These are phyloP conservation scores for Arctium minus DNA, from an alignment of 129 eudicot genomes.

Conservation along the genomic window DNA sequence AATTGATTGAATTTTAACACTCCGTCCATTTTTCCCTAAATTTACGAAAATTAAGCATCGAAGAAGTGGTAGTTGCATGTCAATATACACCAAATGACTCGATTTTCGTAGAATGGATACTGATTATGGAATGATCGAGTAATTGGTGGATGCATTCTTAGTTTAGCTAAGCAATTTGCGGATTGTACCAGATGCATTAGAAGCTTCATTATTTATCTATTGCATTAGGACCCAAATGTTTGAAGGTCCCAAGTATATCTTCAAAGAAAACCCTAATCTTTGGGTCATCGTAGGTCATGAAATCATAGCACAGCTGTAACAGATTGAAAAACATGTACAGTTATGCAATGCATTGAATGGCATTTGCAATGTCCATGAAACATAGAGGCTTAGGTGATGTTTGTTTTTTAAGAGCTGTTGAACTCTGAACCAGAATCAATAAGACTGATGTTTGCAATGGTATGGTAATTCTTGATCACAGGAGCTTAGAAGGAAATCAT, in stretches of 20 bases:
- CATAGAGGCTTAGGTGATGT: background rate
- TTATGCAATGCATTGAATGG: background rate
- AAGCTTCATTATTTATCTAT: too few relatives aligned
- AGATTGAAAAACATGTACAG: background rate
- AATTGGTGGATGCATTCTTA: background rate
- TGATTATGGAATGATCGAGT: background rate
- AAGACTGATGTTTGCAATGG: background rate
- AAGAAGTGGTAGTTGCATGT: background rate
- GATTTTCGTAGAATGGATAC: background rate
- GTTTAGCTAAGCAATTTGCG: background rate
- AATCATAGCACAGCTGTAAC: background rate
- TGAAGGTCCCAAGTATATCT: background rate
- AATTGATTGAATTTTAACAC: background rate
- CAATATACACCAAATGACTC: background rate
- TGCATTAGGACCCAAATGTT: background rate
- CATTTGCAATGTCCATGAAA: background rate
- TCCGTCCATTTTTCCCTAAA: background rate
- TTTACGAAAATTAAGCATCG: background rate
- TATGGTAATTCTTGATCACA: constrained; percentile 20
- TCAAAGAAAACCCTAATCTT: background rate
- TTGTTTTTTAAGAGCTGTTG: background rate
- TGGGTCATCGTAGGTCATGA: background rate
- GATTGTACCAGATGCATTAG: background rate
- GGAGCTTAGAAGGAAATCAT: constrained; percentile 42
- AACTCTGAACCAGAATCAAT: background rate